phyloP scores from a whole-genome alignment of 495 filamentous ascomycete genomes.

The Hypoxylon trugodes region DNA sequence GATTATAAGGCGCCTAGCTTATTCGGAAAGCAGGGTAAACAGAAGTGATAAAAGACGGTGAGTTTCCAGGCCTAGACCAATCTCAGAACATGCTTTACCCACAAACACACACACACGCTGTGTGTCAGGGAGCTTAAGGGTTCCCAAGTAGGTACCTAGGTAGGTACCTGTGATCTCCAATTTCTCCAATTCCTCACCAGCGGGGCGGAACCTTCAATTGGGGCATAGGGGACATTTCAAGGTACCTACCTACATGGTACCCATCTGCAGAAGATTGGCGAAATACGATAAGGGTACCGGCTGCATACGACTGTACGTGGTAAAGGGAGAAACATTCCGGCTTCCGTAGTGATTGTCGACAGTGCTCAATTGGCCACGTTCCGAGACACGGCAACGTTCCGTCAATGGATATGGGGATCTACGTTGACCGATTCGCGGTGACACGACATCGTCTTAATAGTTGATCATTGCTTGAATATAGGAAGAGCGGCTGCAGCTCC shows the following conservation, averaged over 20 bases:
- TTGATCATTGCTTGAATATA: conserved; percentile 36
- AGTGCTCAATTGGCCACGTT: conserved; percentile 23
- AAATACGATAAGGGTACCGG: conserved; percentile 19
- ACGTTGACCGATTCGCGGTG: conserved; percentile 12
- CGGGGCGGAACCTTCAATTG: conserved; percentile 35
- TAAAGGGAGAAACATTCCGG: conserved; percentile 32
- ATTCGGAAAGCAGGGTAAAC: conserved; percentile 31
- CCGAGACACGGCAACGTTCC: conserved; percentile 17
- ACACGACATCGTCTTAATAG: conserved; percentile 21
- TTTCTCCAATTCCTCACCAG: conserved; percentile 41
- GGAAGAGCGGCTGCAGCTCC: conserved; percentile 38
- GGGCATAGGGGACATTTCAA: conserved; percentile 29
- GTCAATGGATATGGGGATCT: conserved; percentile 29
- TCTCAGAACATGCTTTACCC: conserved; percentile 26
- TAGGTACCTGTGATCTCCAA: conserved; percentile 39
- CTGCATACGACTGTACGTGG: conserved; percentile 29
- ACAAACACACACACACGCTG: not conserved
- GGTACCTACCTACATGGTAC: no score
- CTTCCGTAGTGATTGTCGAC: conserved; percentile 27
- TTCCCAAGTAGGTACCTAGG: no score
- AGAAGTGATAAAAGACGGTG: conserved; percentile 26
- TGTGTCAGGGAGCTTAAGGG: conserved; percentile 3
- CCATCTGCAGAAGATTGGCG: conserved; percentile 13
- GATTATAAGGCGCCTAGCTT: conserved; percentile 15
- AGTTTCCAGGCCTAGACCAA: conserved; percentile 34